Conservation (phyloP, 371 early-diverging fungal genomes). For the Blastocladiella emersonii region DNA sequence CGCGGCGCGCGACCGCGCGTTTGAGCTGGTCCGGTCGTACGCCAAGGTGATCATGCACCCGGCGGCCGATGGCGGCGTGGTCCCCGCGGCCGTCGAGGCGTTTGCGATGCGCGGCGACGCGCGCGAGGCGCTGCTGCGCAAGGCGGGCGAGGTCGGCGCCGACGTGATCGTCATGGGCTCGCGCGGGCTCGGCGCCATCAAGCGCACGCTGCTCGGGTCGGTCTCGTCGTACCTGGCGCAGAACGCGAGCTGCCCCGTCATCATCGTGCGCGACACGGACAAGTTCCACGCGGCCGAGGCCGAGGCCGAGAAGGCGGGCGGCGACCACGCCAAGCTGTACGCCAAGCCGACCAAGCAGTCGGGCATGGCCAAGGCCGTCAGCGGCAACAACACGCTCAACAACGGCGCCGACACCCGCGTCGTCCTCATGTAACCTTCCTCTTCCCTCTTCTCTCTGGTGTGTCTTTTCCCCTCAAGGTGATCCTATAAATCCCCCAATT, state of each 20-base stretch:
- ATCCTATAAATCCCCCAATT: no score
- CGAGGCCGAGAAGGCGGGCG: no score
- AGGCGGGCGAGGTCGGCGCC: slow-evolving; percentile 4
- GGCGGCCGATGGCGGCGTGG: background rate
- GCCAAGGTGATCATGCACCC: background rate
- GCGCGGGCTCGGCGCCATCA: slow-evolving; percentile 9
- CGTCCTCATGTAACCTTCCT: no score
- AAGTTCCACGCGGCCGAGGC: no score
- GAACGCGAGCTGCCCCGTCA: slow-evolving; percentile 5
- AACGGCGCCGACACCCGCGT: no score
- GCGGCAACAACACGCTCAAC: no score
- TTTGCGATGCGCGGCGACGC: slow-evolving; percentile 8
- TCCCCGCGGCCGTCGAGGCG: background rate
- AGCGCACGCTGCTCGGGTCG: slow-evolving; percentile 8
- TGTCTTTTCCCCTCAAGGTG: no score
- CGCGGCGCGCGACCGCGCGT: background rate
- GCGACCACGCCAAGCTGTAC: no score
- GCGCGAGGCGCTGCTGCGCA: slow-evolving; percentile 7
- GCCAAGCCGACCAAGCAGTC: no score
- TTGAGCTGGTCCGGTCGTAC: background rate
- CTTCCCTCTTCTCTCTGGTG: no score
- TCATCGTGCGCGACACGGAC: slow-evolving; percentile 11
- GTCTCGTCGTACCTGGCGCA: background rate
- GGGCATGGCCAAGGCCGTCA: no score
- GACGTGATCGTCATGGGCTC: slow-evolving; percentile 6